A percentile compares a stretch with the other conserved stretches of the same genome.
These are phyloP conservation scores for Rhizopus stolonifer DNA, from an alignment of 371 early-diverging fungal species.

Conservation along the genomic window DNA sequence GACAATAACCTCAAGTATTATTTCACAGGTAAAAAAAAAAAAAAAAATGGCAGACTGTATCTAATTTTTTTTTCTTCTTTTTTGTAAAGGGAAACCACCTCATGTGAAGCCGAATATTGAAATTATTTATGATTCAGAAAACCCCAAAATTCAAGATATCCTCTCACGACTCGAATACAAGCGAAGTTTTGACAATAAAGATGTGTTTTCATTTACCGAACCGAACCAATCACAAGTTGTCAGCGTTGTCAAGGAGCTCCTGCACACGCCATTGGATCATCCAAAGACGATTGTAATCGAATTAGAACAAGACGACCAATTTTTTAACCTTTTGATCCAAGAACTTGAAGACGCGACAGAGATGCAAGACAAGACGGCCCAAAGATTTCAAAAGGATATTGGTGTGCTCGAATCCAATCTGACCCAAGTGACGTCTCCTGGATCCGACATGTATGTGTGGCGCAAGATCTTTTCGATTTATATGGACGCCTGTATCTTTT, in stretches of 20 bases:
- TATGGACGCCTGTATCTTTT: conserved; percentile 68
- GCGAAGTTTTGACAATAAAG: conserved; percentile 36
- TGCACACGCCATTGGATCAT: conserved; percentile 13
- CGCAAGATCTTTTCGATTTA: conserved; percentile 70
- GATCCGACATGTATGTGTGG: conserved; percentile 71
- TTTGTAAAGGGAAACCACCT: conserved; percentile 33
- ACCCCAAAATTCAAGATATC: conserved; percentile 23
- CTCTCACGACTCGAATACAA: conserved; percentile 24
- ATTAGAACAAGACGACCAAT: conserved; percentile 59
- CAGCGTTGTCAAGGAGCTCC: conserved; percentile 14
- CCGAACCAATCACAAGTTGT: neutral
- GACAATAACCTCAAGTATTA: conserved; percentile 49
- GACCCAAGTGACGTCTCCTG: conserved; percentile 39
- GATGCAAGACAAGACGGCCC: conserved; percentile 37
- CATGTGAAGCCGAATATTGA: conserved; percentile 46
- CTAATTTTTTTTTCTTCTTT: too few species aligned
- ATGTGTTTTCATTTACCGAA: conserved; percentile 30
- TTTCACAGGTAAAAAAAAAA: conserved; percentile 54
- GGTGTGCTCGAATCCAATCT: conserved; percentile 46
- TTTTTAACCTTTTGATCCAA: conserved; percentile 54
- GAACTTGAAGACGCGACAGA: conserved; percentile 47
- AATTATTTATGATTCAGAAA: conserved; percentile 34
- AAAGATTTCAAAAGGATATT: conserved; percentile 48
- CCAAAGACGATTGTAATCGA: conserved; percentile 53
- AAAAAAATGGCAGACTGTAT: too few species aligned